Conservation (phyloP, 2,329 filamentous ascomycete species). For the Aspergillus eucalypticola region DNA sequence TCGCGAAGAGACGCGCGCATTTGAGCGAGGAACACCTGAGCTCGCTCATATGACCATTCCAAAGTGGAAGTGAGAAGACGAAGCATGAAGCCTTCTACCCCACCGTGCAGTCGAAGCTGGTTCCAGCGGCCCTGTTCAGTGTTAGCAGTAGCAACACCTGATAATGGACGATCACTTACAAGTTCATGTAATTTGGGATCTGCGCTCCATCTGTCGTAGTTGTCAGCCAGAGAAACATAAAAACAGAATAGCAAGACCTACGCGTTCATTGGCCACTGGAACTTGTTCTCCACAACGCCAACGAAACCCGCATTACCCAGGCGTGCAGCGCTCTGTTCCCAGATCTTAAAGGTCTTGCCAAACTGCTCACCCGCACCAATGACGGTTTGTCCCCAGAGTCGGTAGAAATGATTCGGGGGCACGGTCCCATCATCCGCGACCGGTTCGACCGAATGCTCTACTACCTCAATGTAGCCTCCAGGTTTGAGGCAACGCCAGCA, state of each 20-base stretch:
- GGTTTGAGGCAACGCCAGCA: conserved; percentile 26
- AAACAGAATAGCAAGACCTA: background rate
- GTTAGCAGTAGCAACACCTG: background rate
- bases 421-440: conserved; percentile 23
- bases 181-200: conserved; percentile 26
- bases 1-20: conserved; percentile 26
- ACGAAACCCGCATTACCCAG: conserved; percentile 30
- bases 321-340: conserved; percentile 22
- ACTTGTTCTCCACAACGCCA: conserved; percentile 24
- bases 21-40: conserved; percentile 25
- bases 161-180: background rate
- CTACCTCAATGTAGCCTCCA: conserved; percentile 44
- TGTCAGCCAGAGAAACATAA: background rate
- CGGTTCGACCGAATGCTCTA: conserved; percentile 37
- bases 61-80: conserved; percentile 25
- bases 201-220: conserved; percentile 19
- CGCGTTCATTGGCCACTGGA: conserved; percentile 28
- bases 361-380: conserved; percentile 19
- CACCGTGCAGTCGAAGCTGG: conserved; percentile 21
- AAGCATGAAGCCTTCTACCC: conserved; percentile 25
- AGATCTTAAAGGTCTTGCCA: conserved; percentile 36
- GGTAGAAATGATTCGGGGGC: conserved; percentile 20
- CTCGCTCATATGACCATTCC: conserved; percentile 26
- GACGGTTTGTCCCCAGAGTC: conserved; percentile 20
- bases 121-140: conserved; percentile 23